Base-by-base conservation (phyloP, 345 rosid species). In the Camelina sativa region DNA sequence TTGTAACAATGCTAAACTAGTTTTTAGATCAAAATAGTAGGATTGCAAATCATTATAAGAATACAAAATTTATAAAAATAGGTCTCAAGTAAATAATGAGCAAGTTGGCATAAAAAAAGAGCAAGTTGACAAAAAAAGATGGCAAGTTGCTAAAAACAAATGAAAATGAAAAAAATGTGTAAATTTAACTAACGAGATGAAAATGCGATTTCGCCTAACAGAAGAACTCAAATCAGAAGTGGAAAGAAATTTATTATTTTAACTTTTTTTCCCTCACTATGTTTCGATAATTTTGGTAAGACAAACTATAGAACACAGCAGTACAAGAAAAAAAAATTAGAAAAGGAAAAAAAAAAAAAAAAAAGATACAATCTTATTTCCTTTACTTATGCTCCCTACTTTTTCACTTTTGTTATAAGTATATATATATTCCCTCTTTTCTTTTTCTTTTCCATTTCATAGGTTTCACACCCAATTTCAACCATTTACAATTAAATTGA, bases 401-500 rank as follows among this genome's bases (percentile, higher is more conserved):
- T 70, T 48, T 71, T 71, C 55, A 38, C 71, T 64, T 76, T 64
- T 64, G 80, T 71, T 64, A 70, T 28, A 59, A 60, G 13, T 34
- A 69, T 44, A 69, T 44, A 67, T 67, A 66, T 23, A 22, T 64
- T 7, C 15, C 43, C 19, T 7, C 6, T 23, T 37, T 67, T 66
- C 17, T 35, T 32, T 7, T n/a, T 35, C 0, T 34, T 34, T 38
- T 38, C 11, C 17, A 35, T 71, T 56, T 65, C 48, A 50, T 65
- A 70, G 16, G 20, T 65, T 77, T 17, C 8, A 53, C 80, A 53
- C 80, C 72, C 71, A 63, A 30, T 56, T 44, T 44, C 66, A 71
- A 77, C 72, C 67, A 65, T 71, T 51, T 77, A 78, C 81, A 72
- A 47, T 78, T 78, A 59, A 59, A 41, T 52, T 43, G 73, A 50